Evolutionary conservation across 176 grass and related monocot species (phyloP).

Genomic region (Elymus sibiricus): DNA sequence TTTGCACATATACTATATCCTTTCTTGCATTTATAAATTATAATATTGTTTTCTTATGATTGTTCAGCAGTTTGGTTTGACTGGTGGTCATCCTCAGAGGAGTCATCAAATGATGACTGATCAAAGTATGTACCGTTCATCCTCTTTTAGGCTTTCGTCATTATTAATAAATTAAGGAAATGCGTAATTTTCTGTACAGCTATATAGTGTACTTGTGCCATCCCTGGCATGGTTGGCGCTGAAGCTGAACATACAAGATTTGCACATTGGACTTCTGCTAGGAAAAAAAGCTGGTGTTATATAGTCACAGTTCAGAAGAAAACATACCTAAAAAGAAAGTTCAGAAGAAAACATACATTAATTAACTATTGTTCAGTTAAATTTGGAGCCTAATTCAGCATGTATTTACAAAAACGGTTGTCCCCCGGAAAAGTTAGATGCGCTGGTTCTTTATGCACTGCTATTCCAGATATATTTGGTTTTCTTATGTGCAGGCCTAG

Average conservation of each 20-base stretch:
- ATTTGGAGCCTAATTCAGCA: neutral
- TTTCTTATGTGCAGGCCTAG: neutral
- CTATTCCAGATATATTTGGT: neutral
- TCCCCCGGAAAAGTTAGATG: neutral
- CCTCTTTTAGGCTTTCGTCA: neutral
- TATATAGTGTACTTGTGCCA: neutral
- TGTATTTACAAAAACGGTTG: neutral
- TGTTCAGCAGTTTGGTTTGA: slow-evolving; percentile 66
- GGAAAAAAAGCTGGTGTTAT: neutral
- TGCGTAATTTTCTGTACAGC: neutral
- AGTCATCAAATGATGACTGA: slow-evolving; percentile 88
- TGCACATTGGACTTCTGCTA: neutral
- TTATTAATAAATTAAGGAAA: neutral
- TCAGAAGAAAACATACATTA: slow-evolving; percentile 18
- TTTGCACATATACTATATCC: slow-evolving; percentile 12
- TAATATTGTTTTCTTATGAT: slow-evolving; percentile 17
- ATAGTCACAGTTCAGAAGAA: slow-evolving; percentile 12
- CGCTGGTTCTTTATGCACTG: neutral
- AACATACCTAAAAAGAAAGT: neutral
- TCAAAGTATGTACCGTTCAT: slow-evolving; percentile 62
- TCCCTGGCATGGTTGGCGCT: slow-evolving; percentile 8
- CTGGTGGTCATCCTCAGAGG: slow-evolving; percentile 70
- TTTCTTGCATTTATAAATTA: slow-evolving; percentile 5
- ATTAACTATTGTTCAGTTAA: neutral
- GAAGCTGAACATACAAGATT: neutral